phyloP scores from a whole-genome alignment of 768 basidiomycete species.

The Sutorius australiensis region DNA sequence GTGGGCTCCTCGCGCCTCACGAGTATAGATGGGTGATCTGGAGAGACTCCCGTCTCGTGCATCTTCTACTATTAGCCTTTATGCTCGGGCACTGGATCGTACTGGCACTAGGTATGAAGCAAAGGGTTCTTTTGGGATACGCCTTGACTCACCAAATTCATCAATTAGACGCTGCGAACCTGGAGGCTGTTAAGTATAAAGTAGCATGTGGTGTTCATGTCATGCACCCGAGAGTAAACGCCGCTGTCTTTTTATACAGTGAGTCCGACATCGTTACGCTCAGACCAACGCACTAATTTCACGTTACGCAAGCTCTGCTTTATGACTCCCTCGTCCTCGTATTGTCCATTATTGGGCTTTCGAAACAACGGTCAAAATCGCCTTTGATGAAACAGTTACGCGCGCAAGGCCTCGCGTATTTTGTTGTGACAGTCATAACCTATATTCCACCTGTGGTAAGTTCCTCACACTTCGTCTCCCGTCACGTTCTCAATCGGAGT shows the following conservation, averaged over 20 bases:
- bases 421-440: constrained; percentile 12
- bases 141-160: background rate
- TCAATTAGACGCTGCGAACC: constrained; percentile 13
- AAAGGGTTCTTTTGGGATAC: background rate
- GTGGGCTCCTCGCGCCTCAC: background rate
- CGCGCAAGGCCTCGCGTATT: constrained; percentile 22
- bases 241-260: constrained; percentile 19
- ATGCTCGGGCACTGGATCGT: constrained; percentile 23
- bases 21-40: constrained; percentile 27
- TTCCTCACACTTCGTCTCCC: background rate
- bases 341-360: constrained; percentile 17
- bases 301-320: constrained; percentile 13
- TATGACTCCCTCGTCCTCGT: constrained; percentile 22
- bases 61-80: constrained; percentile 8
- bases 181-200: background rate
- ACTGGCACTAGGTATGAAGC: constrained; percentile 12
- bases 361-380: constrained; percentile 10
- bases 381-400: constrained; percentile 15
- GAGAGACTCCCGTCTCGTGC: constrained; percentile 17
- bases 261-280: background rate
- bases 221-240: background rate
- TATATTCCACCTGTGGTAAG: constrained; percentile 16
- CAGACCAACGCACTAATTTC: background rate
- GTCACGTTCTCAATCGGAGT: background rate
- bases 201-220: background rate